Evolutionary conservation across 2,329 filamentous ascomycete species (phyloP).

Genomic region (Dothistroma septosporum): DNA sequence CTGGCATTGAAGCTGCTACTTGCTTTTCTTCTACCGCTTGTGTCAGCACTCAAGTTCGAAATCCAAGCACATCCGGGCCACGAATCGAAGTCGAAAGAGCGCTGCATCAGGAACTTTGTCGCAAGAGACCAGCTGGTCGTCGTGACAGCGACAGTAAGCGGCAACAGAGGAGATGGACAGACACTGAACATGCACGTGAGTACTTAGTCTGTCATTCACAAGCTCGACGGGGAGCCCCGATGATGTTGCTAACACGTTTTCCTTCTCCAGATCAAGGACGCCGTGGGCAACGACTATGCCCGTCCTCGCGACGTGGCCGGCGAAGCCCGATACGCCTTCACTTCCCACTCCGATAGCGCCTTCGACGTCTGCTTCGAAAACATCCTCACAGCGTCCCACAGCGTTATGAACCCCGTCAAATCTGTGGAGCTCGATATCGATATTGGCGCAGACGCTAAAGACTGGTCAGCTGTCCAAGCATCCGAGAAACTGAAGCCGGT

Average conservation of each 20-base stretch:
- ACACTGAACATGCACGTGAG: constrained; percentile 87
- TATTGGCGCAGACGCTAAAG: constrained; percentile 93
- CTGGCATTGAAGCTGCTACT: constrained; percentile 36
- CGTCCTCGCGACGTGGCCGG: constrained; percentile 85
- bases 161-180: constrained; percentile 87
- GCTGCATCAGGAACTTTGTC: constrained; percentile 97
- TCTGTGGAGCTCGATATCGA: constrained; percentile 90
- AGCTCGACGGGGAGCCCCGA: no score
- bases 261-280: constrained; percentile 74
- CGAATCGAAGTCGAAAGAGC: constrained; percentile 63
- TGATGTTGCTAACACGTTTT: background rate
- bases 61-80: constrained; percentile 64
- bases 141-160: constrained; percentile 83
- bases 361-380: constrained; percentile 99
- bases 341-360: constrained; percentile 81
- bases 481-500: constrained; percentile 97
- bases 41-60: constrained; percentile 85
- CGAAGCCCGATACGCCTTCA: constrained; percentile 91
- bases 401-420: constrained; percentile 54
- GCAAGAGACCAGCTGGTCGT: constrained; percentile 88
- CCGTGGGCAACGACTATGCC: constrained; percentile 93
- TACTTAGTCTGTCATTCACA: constrained; percentile 22
- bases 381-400: constrained; percentile 53
- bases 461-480: constrained; percentile 95
- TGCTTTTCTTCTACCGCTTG: constrained; percentile 39